Evolutionary conservation across 2,329 filamentous ascomycete species (phyloP).

Genomic region (Zalaria sp.): DNA sequence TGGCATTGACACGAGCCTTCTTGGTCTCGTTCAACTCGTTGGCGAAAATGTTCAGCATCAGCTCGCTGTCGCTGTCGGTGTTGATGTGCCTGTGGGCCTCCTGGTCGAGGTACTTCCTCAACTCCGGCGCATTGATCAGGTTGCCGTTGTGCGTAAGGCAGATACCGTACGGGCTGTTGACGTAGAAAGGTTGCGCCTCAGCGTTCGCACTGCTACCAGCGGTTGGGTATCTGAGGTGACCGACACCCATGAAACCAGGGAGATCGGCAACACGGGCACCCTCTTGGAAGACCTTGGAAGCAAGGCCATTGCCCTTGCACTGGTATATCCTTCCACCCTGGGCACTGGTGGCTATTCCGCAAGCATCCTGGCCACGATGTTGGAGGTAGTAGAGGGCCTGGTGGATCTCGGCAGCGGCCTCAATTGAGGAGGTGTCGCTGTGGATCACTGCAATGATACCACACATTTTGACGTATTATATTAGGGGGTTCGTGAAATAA

Average conservation of each 20-base stretch:
- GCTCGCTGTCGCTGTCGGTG: constrained; percentile 75
- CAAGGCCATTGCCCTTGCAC: constrained; percentile 84
- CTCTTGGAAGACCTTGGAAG: constrained; percentile 70
- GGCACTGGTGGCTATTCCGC: constrained; percentile 65
- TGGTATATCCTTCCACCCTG: constrained; percentile 71
- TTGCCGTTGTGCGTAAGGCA: constrained; percentile 79
- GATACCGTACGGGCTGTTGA: constrained; percentile 73
- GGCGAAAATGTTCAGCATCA: constrained; percentile 80
- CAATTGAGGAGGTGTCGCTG: constrained; percentile 21
- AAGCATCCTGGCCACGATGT: constrained; percentile 74
- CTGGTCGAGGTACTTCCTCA: constrained; percentile 58
- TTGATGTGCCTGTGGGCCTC: constrained; percentile 79
- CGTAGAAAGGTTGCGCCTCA: constrained; percentile 86
- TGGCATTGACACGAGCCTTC: constrained; percentile 65
- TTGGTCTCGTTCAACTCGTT: constrained; percentile 67
- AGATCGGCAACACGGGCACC: constrained; percentile 59
- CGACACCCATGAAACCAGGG: constrained; percentile 75
- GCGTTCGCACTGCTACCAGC: constrained; percentile 71
- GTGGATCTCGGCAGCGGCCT: constrained; percentile 21
- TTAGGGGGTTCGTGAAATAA: not conserved
- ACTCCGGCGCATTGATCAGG: constrained; percentile 61
- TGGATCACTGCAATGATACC: constrained; percentile 37
- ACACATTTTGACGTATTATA: constrained; percentile 26
- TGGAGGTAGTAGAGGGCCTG: constrained; percentile 25
- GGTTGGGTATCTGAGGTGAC: constrained; percentile 79